Percentiles rank a stretch among this genome's conserved stretches.
Evolutionary conservation across 2,329 filamentous ascomycete genomes (phyloP).

Genomic region (Xylaria sp.): DNA sequence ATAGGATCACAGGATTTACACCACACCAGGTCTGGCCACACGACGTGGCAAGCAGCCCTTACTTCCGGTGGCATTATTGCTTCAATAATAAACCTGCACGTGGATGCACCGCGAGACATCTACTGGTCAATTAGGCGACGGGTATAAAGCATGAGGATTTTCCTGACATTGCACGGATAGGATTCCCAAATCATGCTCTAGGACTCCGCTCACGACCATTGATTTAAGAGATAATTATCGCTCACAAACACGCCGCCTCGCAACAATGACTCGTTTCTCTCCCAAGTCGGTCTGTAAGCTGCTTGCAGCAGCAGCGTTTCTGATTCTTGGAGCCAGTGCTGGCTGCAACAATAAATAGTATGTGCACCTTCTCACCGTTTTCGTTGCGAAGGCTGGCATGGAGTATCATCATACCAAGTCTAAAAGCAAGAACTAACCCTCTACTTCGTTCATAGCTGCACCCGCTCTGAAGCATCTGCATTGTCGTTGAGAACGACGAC

Average conservation of each 20-base stretch:
- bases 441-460: neutral
- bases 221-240: neutral
- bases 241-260: neutral
- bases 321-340: neutral
- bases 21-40: neutral
- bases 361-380: neutral
- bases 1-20: neutral
- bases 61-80: neutral
- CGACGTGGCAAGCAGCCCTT: neutral
- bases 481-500: neutral
- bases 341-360: slow-evolving; percentile 7
- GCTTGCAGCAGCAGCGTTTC: slow-evolving; percentile 6
- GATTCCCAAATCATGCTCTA: neutral
- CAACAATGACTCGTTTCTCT: neutral
- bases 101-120: neutral
- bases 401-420: neutral
- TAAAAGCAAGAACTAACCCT: slow-evolving; percentile 2
- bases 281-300: slow-evolving; percentile 2
- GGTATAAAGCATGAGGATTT: slow-evolving; percentile 13
- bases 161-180: neutral
- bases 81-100: neutral
- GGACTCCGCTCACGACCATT: neutral
- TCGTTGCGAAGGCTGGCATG: neutral
- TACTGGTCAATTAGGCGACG: neutral
- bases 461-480: neutral